Percentiles rank a stretch among this genome's conserved stretches.
Evolutionary conservation across 225 moss, liverwort and hornwort species (phyloP).

Genomic region (Takakia lepidozioides): DNA sequence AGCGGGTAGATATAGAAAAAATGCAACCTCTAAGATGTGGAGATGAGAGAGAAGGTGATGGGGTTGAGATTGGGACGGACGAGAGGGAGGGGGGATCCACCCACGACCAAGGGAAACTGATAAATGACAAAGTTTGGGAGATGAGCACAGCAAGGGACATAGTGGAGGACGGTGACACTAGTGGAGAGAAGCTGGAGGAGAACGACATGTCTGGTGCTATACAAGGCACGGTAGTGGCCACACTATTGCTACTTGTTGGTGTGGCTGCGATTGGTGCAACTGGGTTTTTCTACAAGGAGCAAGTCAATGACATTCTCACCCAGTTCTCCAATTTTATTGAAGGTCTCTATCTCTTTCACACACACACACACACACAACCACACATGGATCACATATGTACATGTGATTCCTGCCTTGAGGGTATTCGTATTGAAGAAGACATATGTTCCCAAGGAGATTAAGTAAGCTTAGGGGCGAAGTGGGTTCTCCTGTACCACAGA

Average conservation of each 20-base stretch:
- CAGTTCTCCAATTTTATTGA: slow-evolving; percentile 87
- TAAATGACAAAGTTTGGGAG: too few species aligned
- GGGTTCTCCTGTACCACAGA: too few species aligned
- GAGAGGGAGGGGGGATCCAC: too few species aligned
- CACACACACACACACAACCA: too few species aligned
- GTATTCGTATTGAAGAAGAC: too few species aligned
- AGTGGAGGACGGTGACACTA: too few species aligned
- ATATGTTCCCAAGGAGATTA: too few species aligned
- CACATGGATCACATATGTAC: too few species aligned
- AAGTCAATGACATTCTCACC: slow-evolving; percentile 66
- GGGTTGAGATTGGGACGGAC: not conserved
- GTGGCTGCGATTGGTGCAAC: slow-evolving; percentile 50
- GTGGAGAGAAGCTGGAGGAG: slow-evolving; percentile 7
- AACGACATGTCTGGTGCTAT: slow-evolving; percentile 23
- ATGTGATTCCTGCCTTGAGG: too few species aligned
- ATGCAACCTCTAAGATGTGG: not conserved
- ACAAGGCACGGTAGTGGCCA: slow-evolving; percentile 33
- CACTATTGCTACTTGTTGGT: slow-evolving; percentile 27
- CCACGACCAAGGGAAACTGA: too few species aligned
- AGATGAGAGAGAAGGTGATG: slow-evolving; percentile 1
- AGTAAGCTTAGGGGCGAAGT: too few species aligned
- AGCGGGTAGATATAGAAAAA: slow-evolving; percentile 20
- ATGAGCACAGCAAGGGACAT: too few species aligned
- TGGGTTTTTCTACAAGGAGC: slow-evolving; percentile 65
- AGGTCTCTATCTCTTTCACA: slow-evolving; percentile 47